Conservation (phyloP, 768 basidiomycete species). For the Peribolospora baueri region DNA sequence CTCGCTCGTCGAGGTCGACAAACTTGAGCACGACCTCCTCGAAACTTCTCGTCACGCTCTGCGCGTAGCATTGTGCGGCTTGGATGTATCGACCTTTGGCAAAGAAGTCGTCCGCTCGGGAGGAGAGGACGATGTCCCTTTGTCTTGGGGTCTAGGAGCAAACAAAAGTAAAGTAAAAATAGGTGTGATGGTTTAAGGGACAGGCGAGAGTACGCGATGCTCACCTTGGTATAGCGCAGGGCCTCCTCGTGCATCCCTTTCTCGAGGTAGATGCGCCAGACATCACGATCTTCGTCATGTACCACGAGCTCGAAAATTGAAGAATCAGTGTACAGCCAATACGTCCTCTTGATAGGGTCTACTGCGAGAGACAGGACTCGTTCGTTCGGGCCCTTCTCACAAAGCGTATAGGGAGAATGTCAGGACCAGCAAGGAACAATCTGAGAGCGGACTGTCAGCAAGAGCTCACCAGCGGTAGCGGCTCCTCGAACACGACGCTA, state of each 20-base stretch:
- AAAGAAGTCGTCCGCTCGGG: conserved; percentile 62
- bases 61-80: conserved; percentile 76
- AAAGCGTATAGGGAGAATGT: neutral
- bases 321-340: conserved; percentile 77
- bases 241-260: conserved; percentile 56
- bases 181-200: neutral
- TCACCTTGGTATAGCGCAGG: conserved; percentile 54
- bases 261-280: conserved; percentile 75
- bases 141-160: conserved; percentile 49
- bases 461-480: conserved; percentile 18
- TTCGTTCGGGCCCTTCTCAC: neutral
- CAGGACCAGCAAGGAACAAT: neutral
- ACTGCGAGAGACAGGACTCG: conserved; percentile 38
- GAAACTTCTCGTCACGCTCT: conserved; percentile 42
- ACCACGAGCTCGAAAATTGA: conserved; percentile 70
- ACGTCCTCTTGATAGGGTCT: conserved; percentile 70
- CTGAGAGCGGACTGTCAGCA: neutral
- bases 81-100: conserved; percentile 59
- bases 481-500: conserved; percentile 56
- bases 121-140: conserved; percentile 54
- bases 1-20: conserved; percentile 65
- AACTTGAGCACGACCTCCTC: conserved; percentile 83
- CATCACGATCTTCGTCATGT: conserved; percentile 69
- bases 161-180: neutral
- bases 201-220: conserved; percentile 3